Base-by-base conservation (phyloP, 192 early-diverging fungal genomes). In the Backusella circina region DNA sequence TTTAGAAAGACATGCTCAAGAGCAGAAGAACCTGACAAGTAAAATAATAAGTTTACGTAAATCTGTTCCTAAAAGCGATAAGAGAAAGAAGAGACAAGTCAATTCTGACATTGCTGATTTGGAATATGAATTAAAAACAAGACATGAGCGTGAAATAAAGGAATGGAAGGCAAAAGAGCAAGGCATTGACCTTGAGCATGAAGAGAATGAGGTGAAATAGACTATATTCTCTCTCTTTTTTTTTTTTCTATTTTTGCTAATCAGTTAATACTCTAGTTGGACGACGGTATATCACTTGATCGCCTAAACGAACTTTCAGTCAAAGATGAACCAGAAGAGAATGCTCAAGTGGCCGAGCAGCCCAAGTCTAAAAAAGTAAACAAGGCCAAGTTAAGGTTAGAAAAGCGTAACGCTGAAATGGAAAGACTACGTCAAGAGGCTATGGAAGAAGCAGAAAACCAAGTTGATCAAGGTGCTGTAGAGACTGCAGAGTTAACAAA, bases 21-120 rank as follows among this genome's bases (percentile, higher is more conserved):
- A 98, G 75, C 85, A 87, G 44, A 92, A 90, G 65, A 91, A 93
- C 30, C 86, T 98, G 23, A 80, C 84, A 12, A 90, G 86, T 12
- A 89, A 82, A 39, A 84, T 93, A 23, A 94, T 90, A 0, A 85
- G 81, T 1, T 81, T 98, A n/a, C 95, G 94, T 72, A 95, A 93
- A 82, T 80, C 91, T 0, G 91, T 90, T 31, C 86, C 88, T 41
- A 90, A 93, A 50, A 91, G 90, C 51, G 90, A 95, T 85, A 98
- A 98, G 86, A 88, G 91, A 82, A 96, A 95, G 79, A 98, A 97
- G 85, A 92, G 97, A 75, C 90, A 87, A 54, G 75, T 95, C 7
- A 66, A 82, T 1, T 83, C 83, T 5, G 87, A 94, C 36, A 90
- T 94, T 50, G 90, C 89, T 6, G 78, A 76, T 4, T 74, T 97